phyloP scores from a whole-genome alignment of 176 grass and related monocot species.

The Echinochloa phyllopogon region DNA sequence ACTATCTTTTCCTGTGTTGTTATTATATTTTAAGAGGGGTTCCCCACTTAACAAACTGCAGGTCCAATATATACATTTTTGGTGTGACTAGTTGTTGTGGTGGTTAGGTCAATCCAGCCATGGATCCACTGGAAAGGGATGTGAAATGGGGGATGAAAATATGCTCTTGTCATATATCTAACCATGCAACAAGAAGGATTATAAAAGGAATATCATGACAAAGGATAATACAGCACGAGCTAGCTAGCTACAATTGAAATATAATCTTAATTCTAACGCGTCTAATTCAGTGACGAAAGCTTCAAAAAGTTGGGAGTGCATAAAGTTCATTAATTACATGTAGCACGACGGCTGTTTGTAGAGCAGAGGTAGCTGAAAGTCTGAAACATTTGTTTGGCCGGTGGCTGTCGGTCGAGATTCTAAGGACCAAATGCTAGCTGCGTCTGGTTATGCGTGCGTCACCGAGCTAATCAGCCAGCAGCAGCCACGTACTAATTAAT shows the following conservation, averaged over 20 bases:
- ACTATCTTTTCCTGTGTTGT: constrained; percentile 24
- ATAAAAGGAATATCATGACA: no score
- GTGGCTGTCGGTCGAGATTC: constrained; percentile 24
- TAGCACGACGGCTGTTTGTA: not conserved
- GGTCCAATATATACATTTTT: constrained; percentile 28
- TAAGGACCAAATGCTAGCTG: not conserved
- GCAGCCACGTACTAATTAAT: not conserved
- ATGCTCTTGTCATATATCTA: not conserved
- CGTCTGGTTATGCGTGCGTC: not conserved
- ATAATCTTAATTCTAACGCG: no score
- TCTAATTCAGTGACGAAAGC: no score
- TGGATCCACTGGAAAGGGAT: not conserved
- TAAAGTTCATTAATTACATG: no score
- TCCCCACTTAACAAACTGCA: not conserved
- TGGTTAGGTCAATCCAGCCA: constrained; percentile 34
- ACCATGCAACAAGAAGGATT: no score
- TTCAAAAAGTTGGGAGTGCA: no score
- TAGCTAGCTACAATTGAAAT: no score
- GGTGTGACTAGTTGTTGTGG: constrained; percentile 53
- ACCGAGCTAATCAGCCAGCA: not conserved
- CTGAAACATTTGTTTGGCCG: not conserved
- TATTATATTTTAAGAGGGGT: constrained; percentile 16
- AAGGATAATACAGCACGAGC: no score
- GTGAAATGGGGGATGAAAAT: constrained; percentile 7
- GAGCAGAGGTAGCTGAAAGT: not conserved